Base-by-base conservation (phyloP, 305 asterid species). In the Fraxinus sp. region DNA sequence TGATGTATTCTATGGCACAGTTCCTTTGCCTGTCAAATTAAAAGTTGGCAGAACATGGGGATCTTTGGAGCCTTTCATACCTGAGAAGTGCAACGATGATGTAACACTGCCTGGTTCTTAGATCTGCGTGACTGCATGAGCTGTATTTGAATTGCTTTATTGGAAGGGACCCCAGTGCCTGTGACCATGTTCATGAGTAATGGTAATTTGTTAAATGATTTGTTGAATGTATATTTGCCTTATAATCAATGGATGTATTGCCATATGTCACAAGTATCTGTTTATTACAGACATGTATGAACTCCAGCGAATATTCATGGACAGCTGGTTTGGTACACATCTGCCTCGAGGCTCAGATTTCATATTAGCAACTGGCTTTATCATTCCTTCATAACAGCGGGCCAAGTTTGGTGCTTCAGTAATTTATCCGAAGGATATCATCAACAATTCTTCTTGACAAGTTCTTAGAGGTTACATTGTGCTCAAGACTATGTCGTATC, bases 41-140 rank as follows among this genome's bases (percentile, higher is more conserved):
- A 94, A 93, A 91, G 88, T 91, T 18, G 98, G 99, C 82, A 94
- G 83, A 87, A 96, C 99, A 9, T 96, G 98, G 98, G 99, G 99
- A 52, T 91, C 98, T 55, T 82, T 96, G 92, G 97, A 93, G 85
- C 93, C 95, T 82, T 90, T 96, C 86, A 87, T 85, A 81, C 90
- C 83, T 77, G 90, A 89, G 49, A 55, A 55, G 71, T 72, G 41
- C 10, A 73, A 77, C 20, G 80, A 72, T 52, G 62, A 66, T 76
- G 55, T 37, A 32, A 14, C 39, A 26, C 37, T 62, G 78, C 80
- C 81, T 10, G 52, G 24, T 85, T 71, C 87, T 66, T 88, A 86
- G 84, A 75, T 73, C 13, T 55, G 33, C 30, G 16, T 77, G 62
- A 52, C 20, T 52, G 62, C 22, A 52, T 16, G 76, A 77, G 7